Conservation (phyloP, 257 asterid genomes). For the Echium plantagineum region DNA sequence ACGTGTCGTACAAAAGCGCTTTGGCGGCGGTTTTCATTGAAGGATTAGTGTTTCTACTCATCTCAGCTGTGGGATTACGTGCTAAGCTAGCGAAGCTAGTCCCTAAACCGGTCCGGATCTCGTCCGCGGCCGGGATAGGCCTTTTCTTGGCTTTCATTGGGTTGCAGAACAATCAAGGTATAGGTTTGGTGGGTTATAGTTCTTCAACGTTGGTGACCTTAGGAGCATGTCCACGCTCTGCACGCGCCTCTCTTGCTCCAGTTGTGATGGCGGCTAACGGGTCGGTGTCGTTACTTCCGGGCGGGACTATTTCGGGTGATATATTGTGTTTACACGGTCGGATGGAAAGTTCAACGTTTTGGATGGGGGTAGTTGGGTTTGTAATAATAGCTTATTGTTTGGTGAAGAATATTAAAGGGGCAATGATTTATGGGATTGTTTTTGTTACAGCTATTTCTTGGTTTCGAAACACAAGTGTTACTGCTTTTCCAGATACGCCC, state of each 20-base stretch:
- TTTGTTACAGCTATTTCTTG: constrained; percentile 85
- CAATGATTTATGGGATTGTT: constrained; percentile 78
- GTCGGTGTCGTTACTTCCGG: constrained; percentile 52
- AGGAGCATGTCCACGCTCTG: constrained; percentile 65
- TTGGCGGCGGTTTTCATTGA: constrained; percentile 82
- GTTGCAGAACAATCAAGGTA: constrained; percentile 64
- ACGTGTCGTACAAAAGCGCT: constrained; percentile 56
- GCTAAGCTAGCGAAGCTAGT: constrained; percentile 68
- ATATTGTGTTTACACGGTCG: constrained; percentile 64
- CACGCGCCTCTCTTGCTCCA: constrained; percentile 55
- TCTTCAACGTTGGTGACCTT: constrained; percentile 74
- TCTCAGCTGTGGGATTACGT: constrained; percentile 71
- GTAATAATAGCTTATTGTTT: constrained; percentile 66
- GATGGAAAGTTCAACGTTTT: constrained; percentile 85
- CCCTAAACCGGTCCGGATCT: constrained; percentile 71
- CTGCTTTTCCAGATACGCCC: constrained; percentile 51
- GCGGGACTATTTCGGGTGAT: constrained; percentile 58
- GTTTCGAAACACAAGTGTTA: constrained; percentile 69
- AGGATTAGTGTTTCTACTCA: constrained; percentile 49
- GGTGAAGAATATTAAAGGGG: constrained; percentile 68
- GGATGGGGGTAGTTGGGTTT: constrained; percentile 78
- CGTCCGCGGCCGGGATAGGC: constrained; percentile 92
- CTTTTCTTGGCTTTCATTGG: constrained; percentile 82
- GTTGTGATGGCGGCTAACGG: constrained; percentile 41
- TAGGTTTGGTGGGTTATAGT: constrained; percentile 68